Evolutionary conservation across 2,329 filamentous ascomycete genomes (phyloP).

Genomic region (Fusarium cyanostomum): DNA sequence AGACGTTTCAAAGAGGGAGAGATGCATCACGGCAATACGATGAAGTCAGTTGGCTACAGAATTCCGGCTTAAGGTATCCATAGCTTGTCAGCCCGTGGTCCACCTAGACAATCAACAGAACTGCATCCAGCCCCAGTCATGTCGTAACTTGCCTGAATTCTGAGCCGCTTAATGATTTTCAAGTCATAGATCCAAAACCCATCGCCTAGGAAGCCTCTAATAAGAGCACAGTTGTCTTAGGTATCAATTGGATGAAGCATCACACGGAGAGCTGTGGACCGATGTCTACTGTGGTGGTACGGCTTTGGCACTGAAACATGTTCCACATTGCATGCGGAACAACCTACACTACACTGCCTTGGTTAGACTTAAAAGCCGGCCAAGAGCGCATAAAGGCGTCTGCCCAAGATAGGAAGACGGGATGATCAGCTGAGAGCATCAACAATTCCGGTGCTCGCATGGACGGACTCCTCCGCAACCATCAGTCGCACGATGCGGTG

Average conservation of each 20-base stretch:
- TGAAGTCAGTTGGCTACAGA: too few relatives aligned
- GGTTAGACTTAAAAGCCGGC: constrained; percentile 1
- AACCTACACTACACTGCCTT: background rate
- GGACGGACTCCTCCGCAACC: constrained; percentile 19
- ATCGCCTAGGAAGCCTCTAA: too few relatives aligned
- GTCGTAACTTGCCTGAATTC: too few relatives aligned
- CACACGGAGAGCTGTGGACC: background rate
- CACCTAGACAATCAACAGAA: too few relatives aligned
- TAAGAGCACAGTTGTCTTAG: background rate
- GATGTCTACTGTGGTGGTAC: constrained; percentile 25
- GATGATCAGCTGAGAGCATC: constrained; percentile 30
- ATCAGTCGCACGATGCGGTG: constrained; percentile 28
- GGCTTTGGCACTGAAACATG: constrained; percentile 15
- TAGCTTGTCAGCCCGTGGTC: too few relatives aligned
- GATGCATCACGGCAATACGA: background rate
- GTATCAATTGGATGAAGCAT: background rate
- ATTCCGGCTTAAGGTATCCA: too few relatives aligned
- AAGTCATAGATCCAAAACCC: too few relatives aligned
- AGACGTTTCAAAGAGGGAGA: background rate
- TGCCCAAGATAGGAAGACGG: constrained; percentile 22
- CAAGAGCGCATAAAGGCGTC: constrained; percentile 3
- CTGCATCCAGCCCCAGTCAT: too few relatives aligned
- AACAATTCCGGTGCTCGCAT: constrained; percentile 21
- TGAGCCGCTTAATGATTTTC: too few relatives aligned
- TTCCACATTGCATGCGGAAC: constrained; percentile 20